Evolutionary conservation across 345 rosid genomes (phyloP).

Genomic region (Noccaea bulbosa): DNA sequence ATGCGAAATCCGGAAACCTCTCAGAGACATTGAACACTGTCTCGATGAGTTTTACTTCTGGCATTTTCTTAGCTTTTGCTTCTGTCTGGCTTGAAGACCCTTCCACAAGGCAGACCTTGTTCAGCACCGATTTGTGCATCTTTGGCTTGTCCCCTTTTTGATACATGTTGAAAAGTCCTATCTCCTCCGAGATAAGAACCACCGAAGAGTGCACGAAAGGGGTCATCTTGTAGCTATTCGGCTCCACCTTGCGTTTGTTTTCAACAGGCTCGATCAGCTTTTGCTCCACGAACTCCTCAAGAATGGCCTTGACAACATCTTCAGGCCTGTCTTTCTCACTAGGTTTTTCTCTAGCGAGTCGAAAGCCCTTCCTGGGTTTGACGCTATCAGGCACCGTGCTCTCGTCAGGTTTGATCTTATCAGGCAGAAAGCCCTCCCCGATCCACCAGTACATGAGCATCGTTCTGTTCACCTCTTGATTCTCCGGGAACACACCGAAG

Average conservation of each 20-base stretch:
- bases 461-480: conserved; percentile 49
- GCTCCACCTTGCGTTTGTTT: conserved; percentile 30
- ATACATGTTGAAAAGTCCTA: conserved; percentile 38
- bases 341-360: too few relatives aligned
- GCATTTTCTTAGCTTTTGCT: too few relatives aligned
- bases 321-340: too few relatives aligned
- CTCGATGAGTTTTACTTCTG: too few relatives aligned
- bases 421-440: conserved; percentile 49
- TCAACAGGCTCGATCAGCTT: conserved; percentile 46
- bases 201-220: conserved; percentile 51
- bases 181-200: conserved; percentile 38
- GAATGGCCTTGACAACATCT: conserved; percentile 25
- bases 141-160: conserved; percentile 30
- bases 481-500: conserved; percentile 53
- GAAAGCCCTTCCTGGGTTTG: too few relatives aligned
- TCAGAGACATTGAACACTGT: conserved; percentile 58
- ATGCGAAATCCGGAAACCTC: conserved; percentile 46
- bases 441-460: conserved; percentile 58
- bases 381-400: too few relatives aligned
- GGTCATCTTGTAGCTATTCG: conserved; percentile 47
- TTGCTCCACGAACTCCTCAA: conserved; percentile 17
- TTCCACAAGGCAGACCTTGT: conserved; percentile 54
- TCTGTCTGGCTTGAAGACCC: neutral
- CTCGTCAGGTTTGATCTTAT: too few relatives aligned
- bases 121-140: neutral